Conservation (phyloP, 1,139 yeast genomes). For the Pneumocystis jirovecii region DNA sequence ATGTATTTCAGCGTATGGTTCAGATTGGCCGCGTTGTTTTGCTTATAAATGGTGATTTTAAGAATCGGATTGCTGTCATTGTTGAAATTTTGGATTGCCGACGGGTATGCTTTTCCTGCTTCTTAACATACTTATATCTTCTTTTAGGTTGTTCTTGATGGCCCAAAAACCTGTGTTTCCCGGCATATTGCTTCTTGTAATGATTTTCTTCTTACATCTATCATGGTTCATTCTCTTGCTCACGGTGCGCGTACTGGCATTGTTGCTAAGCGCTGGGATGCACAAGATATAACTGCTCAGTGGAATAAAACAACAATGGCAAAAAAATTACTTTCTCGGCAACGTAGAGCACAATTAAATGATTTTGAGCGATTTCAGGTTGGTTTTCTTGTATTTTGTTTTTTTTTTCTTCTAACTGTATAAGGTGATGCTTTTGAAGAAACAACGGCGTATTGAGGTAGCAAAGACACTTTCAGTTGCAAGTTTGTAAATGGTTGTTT, state of each 20-base stretch:
- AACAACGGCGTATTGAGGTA: constrained; percentile 82
- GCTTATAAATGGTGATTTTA: constrained; percentile 52
- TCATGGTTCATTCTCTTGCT: constrained; percentile 70
- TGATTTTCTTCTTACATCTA: constrained; percentile 84
- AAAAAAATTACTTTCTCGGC: constrained; percentile 89
- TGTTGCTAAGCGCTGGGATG: constrained; percentile 86
- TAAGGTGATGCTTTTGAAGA: constrained; percentile 7
- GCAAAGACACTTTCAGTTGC: constrained; percentile 60
- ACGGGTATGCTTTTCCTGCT: constrained; percentile 44
- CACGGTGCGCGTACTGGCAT: constrained; percentile 84
- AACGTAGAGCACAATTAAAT: constrained; percentile 79
- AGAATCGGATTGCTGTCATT: constrained; percentile 80
- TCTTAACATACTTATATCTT: not conserved
- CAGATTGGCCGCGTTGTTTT: constrained; percentile 99
- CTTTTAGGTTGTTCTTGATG: constrained; percentile 76
- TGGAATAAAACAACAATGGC: constrained; percentile 96
- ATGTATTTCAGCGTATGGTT: constrained; percentile 57
- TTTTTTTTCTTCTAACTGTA: constrained; percentile 28
- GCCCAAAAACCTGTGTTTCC: constrained; percentile 74
- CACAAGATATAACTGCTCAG: constrained; percentile 74
- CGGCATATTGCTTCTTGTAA: constrained; percentile 85
- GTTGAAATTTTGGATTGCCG: constrained; percentile 98
- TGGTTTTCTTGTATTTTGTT: constrained; percentile 35
- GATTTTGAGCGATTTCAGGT: constrained; percentile 99
- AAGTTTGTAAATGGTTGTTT: not conserved